Conservation (phyloP, 1,284 basidiomycete genomes). For the Laetiporus sulphureus region DNA sequence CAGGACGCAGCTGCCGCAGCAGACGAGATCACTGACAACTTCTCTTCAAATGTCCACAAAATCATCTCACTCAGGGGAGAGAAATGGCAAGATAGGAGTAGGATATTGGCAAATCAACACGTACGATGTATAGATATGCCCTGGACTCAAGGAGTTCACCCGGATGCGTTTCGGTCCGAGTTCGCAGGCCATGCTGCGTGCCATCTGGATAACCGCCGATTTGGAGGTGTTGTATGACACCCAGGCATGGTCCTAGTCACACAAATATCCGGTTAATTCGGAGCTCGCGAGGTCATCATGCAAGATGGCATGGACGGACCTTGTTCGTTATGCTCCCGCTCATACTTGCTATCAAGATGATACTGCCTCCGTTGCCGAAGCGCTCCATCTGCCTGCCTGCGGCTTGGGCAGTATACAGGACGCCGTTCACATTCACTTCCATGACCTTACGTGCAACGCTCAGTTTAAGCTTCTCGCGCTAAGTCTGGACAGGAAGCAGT, state of each 20-base stretch:
- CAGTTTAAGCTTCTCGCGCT: not conserved
- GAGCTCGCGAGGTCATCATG: not conserved
- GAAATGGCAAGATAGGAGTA: too few species aligned
- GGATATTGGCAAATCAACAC: too few species aligned
- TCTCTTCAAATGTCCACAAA: too few species aligned
- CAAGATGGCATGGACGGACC: slow-evolving; percentile 31
- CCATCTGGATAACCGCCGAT: slow-evolving; percentile 79
- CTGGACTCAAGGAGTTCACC: slow-evolving; percentile 70
- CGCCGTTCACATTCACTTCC: slow-evolving; percentile 73
- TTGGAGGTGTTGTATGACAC: slow-evolving; percentile 79
- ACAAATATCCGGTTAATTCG: not conserved
- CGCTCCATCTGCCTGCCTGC: slow-evolving; percentile 72
- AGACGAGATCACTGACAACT: too few species aligned
- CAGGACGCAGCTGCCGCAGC: too few species aligned
- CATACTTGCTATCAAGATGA: slow-evolving; percentile 83
- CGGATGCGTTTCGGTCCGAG: slow-evolving; percentile 65
- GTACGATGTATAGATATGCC: slow-evolving; percentile 69
- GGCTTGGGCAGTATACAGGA: slow-evolving; percentile 73
- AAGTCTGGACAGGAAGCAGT: slow-evolving; percentile 10
- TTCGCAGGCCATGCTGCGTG: slow-evolving; percentile 81
- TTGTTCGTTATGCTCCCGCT: slow-evolving; percentile 80
- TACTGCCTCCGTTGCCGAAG: slow-evolving; percentile 70
- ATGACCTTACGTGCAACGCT: slow-evolving; percentile 41
- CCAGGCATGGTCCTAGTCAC: slow-evolving; percentile 62
- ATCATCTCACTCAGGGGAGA: too few species aligned